These are phyloP conservation scores for Yamadazyma diddensiae DNA, from an alignment of 1,139 yeast species.

Conservation along the genomic window DNA sequence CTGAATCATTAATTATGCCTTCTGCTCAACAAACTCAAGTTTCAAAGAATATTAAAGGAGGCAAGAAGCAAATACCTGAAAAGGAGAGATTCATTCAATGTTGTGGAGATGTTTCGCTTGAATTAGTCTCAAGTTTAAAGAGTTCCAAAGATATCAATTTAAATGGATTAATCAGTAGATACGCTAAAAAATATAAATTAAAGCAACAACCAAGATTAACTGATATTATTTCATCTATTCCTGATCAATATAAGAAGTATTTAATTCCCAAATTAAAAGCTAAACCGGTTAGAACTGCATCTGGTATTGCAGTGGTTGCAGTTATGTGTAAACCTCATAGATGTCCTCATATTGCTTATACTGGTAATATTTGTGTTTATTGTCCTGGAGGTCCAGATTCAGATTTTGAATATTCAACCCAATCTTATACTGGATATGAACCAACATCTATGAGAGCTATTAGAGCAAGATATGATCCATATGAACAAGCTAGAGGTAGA, in stretches of 20 bases:
- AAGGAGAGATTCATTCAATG: conserved; percentile 91
- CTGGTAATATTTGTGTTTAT: conserved; percentile 97
- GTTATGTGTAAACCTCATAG: conserved; percentile 99
- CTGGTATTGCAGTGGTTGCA: conserved; percentile 98
- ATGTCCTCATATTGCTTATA: conserved; percentile 98
- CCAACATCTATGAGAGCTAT: conserved; percentile 99
- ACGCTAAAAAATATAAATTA: conserved; percentile 85
- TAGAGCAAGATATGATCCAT: conserved; percentile 95
- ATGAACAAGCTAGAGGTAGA: conserved; percentile 97
- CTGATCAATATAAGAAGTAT: conserved; percentile 92
- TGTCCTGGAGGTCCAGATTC: conserved; percentile 99
- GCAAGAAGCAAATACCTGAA: conserved; percentile 71
- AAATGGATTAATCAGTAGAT: conserved; percentile 82
- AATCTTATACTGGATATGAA: conserved; percentile 97
- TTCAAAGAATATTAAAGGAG: conserved; percentile 15
- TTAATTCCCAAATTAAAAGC: conserved; percentile 92
- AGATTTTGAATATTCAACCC: conserved; percentile 96
- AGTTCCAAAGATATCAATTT: conserved; percentile 79
- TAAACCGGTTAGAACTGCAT: conserved; percentile 97
- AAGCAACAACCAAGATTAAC: conserved; percentile 93
- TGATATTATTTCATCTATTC: conserved; percentile 91
- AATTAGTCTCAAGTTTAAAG: conserved; percentile 75
- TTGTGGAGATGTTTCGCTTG: conserved; percentile 89
- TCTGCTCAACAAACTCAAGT: conserved; percentile 23
- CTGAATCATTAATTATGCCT: conserved; percentile 25